Conservation (phyloP, 2,329 filamentous ascomycete species). For the Talaromyces marneffei region DNA sequence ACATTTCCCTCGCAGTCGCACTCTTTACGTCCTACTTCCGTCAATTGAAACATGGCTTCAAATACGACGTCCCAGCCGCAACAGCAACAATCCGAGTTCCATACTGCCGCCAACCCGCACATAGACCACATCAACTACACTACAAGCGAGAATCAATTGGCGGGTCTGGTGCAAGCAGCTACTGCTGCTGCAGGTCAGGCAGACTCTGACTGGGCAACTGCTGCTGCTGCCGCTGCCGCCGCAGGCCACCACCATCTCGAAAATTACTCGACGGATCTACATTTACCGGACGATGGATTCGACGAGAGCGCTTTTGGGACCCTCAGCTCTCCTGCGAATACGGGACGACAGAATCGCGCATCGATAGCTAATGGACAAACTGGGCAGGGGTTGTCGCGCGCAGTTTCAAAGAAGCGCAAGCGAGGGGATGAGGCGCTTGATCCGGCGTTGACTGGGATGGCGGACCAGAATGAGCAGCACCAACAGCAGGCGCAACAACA, state of each 20-base stretch:
- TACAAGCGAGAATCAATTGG: constrained; percentile 40
- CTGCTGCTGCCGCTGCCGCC: constrained; percentile 41
- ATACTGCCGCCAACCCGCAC: constrained; percentile 22
- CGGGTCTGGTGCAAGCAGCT: constrained; percentile 42
- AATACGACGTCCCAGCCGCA: constrained; percentile 24
- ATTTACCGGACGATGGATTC: constrained; percentile 37
- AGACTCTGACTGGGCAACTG: constrained; percentile 38
- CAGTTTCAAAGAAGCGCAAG: constrained; percentile 37
- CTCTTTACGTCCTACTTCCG: background rate
- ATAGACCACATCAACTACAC: constrained; percentile 33
- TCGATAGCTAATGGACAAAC: constrained; percentile 22
- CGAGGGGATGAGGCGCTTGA: constrained; percentile 36
- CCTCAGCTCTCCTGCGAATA: constrained; percentile 16
- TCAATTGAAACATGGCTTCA: background rate
- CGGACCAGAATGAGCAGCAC: constrained; percentile 3
- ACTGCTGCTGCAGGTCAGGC: constrained; percentile 41
- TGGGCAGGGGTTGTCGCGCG: constrained; percentile 27
- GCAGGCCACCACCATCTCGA: constrained; percentile 41
- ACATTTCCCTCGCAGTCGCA: too few relatives aligned
- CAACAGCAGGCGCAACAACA: constrained; percentile 16
- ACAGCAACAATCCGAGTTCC: constrained; percentile 26
- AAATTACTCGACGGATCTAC: constrained; percentile 34
- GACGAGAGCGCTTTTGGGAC: constrained; percentile 30
- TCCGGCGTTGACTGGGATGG: constrained; percentile 27
- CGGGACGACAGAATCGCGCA: constrained; percentile 24